A percentile compares a stretch with the other conserved stretches of the same genome.
Evolutionary conservation across 192 early-diverging fungal genomes (phyloP).

Genomic region (Spizellomyces punctatus): DNA sequence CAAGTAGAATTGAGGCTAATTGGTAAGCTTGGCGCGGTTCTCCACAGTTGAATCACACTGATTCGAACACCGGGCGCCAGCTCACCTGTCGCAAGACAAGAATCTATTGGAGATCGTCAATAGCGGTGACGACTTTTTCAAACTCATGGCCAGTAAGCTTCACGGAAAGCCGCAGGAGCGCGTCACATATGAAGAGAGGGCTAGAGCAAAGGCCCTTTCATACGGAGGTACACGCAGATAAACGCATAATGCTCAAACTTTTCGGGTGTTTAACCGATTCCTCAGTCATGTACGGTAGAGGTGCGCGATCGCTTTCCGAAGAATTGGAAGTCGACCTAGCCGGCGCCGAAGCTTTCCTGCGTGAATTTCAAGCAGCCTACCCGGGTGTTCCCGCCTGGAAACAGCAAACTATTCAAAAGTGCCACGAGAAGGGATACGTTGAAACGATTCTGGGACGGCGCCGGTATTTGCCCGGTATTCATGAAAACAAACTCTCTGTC

Average conservation of each 20-base stretch:
- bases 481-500: conserved; percentile 28
- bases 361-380: neutral
- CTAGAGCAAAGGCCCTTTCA: conserved; percentile 27
- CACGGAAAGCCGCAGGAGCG: neutral
- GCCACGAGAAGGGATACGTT: conserved; percentile 35
- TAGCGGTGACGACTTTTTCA: conserved; percentile 20
- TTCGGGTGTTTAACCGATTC: neutral
- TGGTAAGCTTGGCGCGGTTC: conserved; percentile 5
- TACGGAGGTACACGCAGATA: conserved; percentile 24
- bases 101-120: conserved; percentile 1
- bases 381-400: conserved; percentile 23
- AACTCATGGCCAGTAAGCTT: conserved; percentile 4
- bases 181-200: conserved; percentile 15
- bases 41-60: neutral
- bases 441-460: conserved; percentile 36
- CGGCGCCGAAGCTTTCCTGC: conserved; percentile 27
- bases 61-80: neutral
- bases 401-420: conserved; percentile 6
- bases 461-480: conserved; percentile 35
- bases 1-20: conserved; percentile 41
- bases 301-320: conserved; percentile 20
- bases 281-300: conserved; percentile 35
- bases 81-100: conserved; percentile 37
- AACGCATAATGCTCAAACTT: neutral
- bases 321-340: conserved; percentile 15